Evolutionary conservation across 768 basidiomycete species (phyloP), one percentile per base, ranked within the genome.

Genomic region (Suillus plorans): DNA sequence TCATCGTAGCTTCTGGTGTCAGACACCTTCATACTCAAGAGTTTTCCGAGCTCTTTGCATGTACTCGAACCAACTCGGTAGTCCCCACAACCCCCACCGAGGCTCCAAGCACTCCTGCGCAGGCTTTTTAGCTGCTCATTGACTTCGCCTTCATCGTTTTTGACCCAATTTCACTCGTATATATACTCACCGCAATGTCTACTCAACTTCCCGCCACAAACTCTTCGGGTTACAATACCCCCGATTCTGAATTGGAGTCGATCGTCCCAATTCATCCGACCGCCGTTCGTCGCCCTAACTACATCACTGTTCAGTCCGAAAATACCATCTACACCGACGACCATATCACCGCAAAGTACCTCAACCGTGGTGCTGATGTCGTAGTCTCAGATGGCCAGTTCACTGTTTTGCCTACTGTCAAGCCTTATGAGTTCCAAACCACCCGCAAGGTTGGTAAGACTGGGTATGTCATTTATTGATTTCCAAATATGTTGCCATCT

Each of bases 51-150:
- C 73, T 73, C 74, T 71, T 82, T 93, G 90, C 86, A 95, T 95
- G 94, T 97, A 89, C 92, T 93, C 91, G 69, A 95, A 96, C 91
- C 89, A 90, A 78, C 90, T 95, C 70, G 89, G 90, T 79, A 91
- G 90, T 79, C 82, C 87, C 70, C 94, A 96, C 82, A 96, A 96
- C 82, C 84, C 86, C 72, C 85, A 91, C 82, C 85, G 93, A 88
- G 95, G 95, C 82, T 77, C 74, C 73, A 95, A 92, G 77, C 95
- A 96, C 84, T 87, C 90, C 70, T 80, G 81, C 74, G 85, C 91
- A 70, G 86, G 88, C 69, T 85, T 89, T 73, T 75, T 93, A 62
- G 82, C 82, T 79, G 65, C 75, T 64, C 80, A 81, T 67, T 82
- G 66, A 80, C 65, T 67, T 65, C 68, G 65, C 67, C 69, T 53